phyloP scores from a whole-genome alignment of 129 eudicot species.

The Escallonia rubra region DNA sequence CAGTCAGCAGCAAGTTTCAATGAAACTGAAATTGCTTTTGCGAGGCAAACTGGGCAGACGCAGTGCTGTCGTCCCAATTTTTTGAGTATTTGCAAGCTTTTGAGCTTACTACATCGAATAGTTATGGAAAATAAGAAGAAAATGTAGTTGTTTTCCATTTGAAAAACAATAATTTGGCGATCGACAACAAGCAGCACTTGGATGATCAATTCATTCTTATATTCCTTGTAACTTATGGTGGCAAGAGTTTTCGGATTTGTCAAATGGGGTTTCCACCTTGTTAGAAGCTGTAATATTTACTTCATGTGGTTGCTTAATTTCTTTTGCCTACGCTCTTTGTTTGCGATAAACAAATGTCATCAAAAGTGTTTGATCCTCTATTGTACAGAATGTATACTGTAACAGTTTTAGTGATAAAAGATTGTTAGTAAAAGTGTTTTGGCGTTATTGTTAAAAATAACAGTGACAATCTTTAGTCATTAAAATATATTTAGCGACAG shows the following conservation, averaged over 20 bases:
- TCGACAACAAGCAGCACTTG: constrained; percentile 8
- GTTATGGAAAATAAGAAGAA: constrained; percentile 32
- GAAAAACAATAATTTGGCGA: constrained; percentile 19
- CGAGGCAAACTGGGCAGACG: constrained; percentile 5
- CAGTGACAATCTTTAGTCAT: no score
- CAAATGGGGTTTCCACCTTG: constrained; percentile 3
- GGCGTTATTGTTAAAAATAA: no score
- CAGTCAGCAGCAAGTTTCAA: constrained; percentile 55
- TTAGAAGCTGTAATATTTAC: no score
- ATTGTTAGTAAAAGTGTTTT: no score
- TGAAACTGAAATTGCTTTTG: constrained; percentile 22
- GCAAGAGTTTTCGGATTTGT: constrained; percentile 15
- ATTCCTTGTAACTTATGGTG: constrained; percentile 30
- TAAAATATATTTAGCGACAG: no score
- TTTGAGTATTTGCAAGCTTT: constrained; percentile 18
- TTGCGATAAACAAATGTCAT: background rate
- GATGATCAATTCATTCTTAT: constrained; percentile 20
- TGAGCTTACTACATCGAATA: constrained; percentile 28
- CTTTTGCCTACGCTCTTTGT: background rate
- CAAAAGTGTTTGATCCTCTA: no score
- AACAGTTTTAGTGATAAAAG: no score
- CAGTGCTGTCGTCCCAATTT: background rate
- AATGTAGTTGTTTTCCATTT: constrained; percentile 13
- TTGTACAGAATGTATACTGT: no score
- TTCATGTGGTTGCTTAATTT: background rate